Conservation (phyloP, 2,329 filamentous ascomycete species). For the Paecilomyces fulvus region DNA sequence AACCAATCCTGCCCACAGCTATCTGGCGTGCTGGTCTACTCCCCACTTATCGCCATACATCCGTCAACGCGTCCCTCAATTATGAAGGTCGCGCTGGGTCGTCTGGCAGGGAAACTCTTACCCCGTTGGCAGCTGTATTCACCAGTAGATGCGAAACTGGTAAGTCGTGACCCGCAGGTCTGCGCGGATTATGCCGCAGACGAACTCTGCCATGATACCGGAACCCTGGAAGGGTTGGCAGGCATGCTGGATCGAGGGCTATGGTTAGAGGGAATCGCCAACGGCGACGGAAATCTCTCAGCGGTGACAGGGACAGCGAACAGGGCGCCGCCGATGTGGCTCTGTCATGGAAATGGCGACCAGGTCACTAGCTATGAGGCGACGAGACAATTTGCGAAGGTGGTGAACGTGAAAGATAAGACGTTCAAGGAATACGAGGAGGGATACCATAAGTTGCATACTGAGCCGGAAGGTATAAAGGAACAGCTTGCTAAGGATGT, state of each 20-base stretch:
- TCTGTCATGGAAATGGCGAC: conserved; percentile 72
- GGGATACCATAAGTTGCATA: conserved; percentile 59
- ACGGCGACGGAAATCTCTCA: not conserved
- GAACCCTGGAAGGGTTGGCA: conserved; percentile 72
- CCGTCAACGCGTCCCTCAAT: conserved; percentile 54
- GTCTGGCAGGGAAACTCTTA: conserved; percentile 58
- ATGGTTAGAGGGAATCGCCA: conserved; percentile 42
- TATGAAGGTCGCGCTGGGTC: conserved; percentile 57
- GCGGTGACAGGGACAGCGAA: conserved; percentile 12
- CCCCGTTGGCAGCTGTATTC: conserved; percentile 61
- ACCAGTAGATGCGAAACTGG: conserved; percentile 52
- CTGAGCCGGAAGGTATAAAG: conserved; percentile 20
- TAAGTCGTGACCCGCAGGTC: conserved; percentile 61
- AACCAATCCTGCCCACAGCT: not conserved
- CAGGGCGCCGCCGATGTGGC: conserved; percentile 55
- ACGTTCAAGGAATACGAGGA: conserved; percentile 67
- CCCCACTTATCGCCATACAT: conserved; percentile 70
- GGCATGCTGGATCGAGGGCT: conserved; percentile 67
- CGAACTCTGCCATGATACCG: conserved; percentile 68
- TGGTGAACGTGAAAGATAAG: conserved; percentile 54
- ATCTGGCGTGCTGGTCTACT: conserved; percentile 63
- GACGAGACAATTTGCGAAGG: conserved; percentile 56
- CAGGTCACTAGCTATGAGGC: conserved; percentile 57
- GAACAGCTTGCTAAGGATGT: conserved; percentile 47
- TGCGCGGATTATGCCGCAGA: conserved; percentile 56